A percentile compares a stretch with the other conserved stretches of the same genome.
These are phyloP conservation scores for Alternaria metachromatica DNA, from an alignment of 2,329 filamentous ascomycete species.

Conservation along the genomic window DNA sequence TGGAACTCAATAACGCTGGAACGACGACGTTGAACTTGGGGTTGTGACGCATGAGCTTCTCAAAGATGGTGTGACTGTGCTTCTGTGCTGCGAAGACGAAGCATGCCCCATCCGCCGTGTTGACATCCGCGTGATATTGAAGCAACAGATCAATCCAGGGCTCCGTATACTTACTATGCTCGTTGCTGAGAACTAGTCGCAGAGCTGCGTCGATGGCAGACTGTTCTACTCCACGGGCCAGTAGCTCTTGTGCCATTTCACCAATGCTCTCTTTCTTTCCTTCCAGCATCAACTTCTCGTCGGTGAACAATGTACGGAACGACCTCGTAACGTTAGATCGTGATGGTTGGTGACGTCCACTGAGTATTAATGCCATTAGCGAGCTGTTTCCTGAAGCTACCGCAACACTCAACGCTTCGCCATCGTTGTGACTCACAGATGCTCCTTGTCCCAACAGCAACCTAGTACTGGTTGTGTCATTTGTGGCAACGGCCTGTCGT, in stretches of 20 bases:
- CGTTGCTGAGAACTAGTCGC: conserved; percentile 24
- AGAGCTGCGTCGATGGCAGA: conserved; percentile 37
- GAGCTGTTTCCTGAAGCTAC: conserved; percentile 59
- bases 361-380: conserved; percentile 60
- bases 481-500: conserved; percentile 23
- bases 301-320: conserved; percentile 36
- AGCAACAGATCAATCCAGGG: conserved; percentile 33
- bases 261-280: conserved; percentile 1
- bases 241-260: conserved; percentile 33
- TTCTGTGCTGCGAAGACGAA: conserved; percentile 41
- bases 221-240: conserved; percentile 37
- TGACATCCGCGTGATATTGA: conserved; percentile 38
- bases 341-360: conserved; percentile 39
- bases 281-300: conserved; percentile 4
- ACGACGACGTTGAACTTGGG: conserved; percentile 63
- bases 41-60: conserved; percentile 46
- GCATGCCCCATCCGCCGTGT: conserved; percentile 37
- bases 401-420: conserved; percentile 62
- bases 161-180: conserved; percentile 13
- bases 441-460: conserved; percentile 42
- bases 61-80: conserved; percentile 25
- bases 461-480: conserved; percentile 32
- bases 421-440: conserved; percentile 59
- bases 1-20: conserved; percentile 62
- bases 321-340: conserved; percentile 34